These are phyloP conservation scores for Podaxis sp. DNA, from an alignment of 768 basidiomycete genomes.

Conservation along the genomic window DNA sequence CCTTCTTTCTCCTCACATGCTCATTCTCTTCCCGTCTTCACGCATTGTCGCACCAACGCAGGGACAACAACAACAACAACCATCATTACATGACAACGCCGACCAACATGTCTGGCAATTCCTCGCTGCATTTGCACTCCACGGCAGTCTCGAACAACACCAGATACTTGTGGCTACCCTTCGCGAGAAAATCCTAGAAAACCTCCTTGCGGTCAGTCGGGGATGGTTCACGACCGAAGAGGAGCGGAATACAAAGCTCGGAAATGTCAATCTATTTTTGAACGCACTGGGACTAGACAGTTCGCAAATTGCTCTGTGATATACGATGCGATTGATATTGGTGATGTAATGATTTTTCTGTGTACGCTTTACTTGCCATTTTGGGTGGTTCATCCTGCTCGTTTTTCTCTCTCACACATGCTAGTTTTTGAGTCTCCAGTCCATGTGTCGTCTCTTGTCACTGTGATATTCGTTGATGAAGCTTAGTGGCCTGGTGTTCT, in stretches of 20 bases:
- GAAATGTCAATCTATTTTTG: constrained; percentile 90
- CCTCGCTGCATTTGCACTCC: constrained; percentile 83
- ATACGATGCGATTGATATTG: background rate
- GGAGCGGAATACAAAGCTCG: constrained; percentile 71
- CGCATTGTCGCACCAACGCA: constrained; percentile 43
- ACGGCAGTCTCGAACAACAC: constrained; percentile 84
- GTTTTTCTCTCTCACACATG: background rate
- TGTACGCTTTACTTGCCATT: background rate
- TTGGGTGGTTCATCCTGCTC: background rate
- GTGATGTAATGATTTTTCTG: background rate
- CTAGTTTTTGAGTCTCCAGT: background rate
- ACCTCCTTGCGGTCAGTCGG: constrained; percentile 75
- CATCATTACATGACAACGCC: constrained; percentile 52
- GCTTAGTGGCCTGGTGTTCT: too few species aligned
- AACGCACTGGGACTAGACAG: constrained; percentile 68
- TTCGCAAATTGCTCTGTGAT: constrained; percentile 65
- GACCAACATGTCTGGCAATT: constrained; percentile 97
- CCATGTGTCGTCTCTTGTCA: background rate
- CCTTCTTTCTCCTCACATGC: constrained; percentile 69
- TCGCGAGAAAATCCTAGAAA: constrained; percentile 92
- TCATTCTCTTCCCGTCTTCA: constrained; percentile 86
- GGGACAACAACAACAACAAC: constrained; percentile 30
- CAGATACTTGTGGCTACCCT: constrained; percentile 79
- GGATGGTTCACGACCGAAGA: constrained; percentile 71
- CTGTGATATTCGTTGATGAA: background rate